phyloP scores from a whole-genome alignment of 148 eudicot species.

The Silene latifolia region DNA sequence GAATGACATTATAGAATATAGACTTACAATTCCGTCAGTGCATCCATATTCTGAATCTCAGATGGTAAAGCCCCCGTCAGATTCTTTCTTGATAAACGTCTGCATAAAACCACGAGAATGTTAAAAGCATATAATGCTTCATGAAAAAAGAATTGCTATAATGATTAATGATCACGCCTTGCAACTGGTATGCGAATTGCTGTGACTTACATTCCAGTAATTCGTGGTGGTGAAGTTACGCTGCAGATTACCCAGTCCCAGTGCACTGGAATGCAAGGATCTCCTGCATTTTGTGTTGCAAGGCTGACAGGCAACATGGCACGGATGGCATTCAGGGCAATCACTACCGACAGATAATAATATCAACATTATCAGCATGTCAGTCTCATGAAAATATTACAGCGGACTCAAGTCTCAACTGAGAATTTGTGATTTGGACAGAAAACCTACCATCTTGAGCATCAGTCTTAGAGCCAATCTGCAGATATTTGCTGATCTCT shows the following conservation, averaged over 20 bases:
- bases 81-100: constrained; percentile 65
- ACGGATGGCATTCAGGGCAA: constrained; percentile 46
- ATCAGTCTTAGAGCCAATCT: constrained; percentile 59
- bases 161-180: no score
- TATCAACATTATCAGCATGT: constrained; percentile 16
- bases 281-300: constrained; percentile 49
- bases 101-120: constrained; percentile 34
- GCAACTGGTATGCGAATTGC: no score
- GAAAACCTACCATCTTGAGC: constrained; percentile 66
- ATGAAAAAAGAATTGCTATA: no score
- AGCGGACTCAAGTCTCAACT: not conserved
- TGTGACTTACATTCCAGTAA: constrained; percentile 69
- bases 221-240: constrained; percentile 61
- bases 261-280: constrained; percentile 75
- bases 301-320: constrained; percentile 38
- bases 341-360: constrained; percentile 52
- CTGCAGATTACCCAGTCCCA: constrained; percentile 96
- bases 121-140: not conserved
- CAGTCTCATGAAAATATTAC: not conserved
- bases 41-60: constrained; percentile 75
- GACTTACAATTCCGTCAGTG: constrained; percentile 75
- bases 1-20: no score
- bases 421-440: no score
- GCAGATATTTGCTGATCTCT: constrained; percentile 73
- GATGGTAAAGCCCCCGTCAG: constrained; percentile 63